phyloP scores from a whole-genome alignment of 805 yeast species.

The Teunomyces funiuensis region DNA sequence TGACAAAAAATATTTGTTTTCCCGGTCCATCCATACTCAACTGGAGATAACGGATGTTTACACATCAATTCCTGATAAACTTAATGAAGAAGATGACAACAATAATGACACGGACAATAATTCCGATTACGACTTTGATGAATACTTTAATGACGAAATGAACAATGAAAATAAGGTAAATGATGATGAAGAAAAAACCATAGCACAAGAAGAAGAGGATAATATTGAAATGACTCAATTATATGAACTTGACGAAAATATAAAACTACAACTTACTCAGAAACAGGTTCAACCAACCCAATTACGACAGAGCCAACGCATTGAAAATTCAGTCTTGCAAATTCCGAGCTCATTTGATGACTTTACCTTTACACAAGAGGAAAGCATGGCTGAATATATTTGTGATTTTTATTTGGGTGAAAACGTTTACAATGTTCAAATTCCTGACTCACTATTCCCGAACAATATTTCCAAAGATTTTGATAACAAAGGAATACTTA shows the following conservation, averaged over 20 bases:
- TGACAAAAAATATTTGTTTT: conserved; percentile 18
- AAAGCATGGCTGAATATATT: neutral
- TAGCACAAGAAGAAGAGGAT: no score
- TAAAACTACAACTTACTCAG: conserved; percentile 10
- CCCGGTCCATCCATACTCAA: neutral
- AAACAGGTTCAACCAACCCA: neutral
- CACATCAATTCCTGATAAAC: no score
- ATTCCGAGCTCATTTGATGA: conserved; percentile 16
- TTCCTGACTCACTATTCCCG: conserved; percentile 20
- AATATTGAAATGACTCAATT: conserved; percentile 9
- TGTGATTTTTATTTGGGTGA: neutral
- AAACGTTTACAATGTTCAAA: conserved; percentile 19
- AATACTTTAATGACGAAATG: neutral
- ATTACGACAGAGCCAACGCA: neutral
- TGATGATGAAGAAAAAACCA: no score
- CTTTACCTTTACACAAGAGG: conserved; percentile 4
- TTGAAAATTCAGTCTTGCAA: conserved; percentile 7
- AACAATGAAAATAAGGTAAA: no score
- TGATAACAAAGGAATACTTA: conserved; percentile 47
- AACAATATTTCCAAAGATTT: conserved; percentile 25
- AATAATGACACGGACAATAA: neutral
- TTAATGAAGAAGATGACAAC: conserved; percentile 14
- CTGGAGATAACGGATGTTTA: no score
- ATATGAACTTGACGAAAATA: conserved; percentile 17
- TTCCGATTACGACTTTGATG: neutral